Base-by-base conservation (phyloP, 108 stramenopile genomes). In the Licmophora abbreviata region DNA sequence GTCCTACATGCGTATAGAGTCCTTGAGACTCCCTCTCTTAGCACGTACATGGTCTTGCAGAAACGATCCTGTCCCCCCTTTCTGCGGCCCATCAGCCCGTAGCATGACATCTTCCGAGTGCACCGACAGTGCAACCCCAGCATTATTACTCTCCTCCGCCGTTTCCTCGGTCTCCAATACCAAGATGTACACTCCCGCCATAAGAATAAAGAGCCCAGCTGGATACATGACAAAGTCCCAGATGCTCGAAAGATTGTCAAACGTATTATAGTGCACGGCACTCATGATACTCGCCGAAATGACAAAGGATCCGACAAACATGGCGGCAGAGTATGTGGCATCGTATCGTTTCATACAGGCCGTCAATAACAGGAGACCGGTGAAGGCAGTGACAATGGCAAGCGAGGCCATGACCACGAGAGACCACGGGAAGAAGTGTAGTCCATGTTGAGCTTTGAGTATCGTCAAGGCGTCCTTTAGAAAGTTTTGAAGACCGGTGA, bases 331-430 rank as follows among this genome's bases (percentile, higher is more conserved):
- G 59, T 69, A 77, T 22, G 76, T 71, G 20, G 68, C 76, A 62
- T 77, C 76, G 34, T 59, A 73, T 46, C 76, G 29, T 59, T 71
- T 71, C 76, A 77, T 77, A 49, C 76, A 77, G 8, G 66, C 61
- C 4, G 66, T 49, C 11, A 77, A 56, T 33, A 55, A 69, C 14
- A 73, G 48, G 9, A 76, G 33, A 7, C 75, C 76, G 1, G 40
- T 51, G 55, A 71, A 73, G 29, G 68, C 52, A 23, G 64, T 73
- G 6, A 47, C 11, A 42, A 68, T 62, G 3, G 76, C 71, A 37
- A 72, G 36, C 27, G 70, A 69, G 11, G 36, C 14, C n/a, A 45
- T 30, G 23, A 45, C 20, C 1, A 18, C 29, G 45, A 56, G 30
- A 20, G 15, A 26, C 33, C 32, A 49, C 9, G 32, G 29, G n/a